Evolutionary conservation across 805 yeast species (phyloP).

Genomic region (Wickerhamomyces rabaulensis): DNA sequence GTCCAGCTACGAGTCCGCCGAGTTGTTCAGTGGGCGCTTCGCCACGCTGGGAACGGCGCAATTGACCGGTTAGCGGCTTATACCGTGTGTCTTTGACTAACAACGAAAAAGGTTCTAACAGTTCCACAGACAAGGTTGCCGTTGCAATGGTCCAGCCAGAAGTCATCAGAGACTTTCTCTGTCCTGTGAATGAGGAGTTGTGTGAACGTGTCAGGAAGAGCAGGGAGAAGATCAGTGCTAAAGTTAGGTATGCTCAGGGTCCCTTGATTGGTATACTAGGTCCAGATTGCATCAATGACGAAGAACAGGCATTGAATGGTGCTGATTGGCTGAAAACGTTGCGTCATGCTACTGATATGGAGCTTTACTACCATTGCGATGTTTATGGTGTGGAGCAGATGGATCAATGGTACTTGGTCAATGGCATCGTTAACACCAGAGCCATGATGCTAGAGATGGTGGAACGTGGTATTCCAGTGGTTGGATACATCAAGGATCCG

Average conservation of each 20-base stretch:
- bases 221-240: neutral
- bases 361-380: neutral
- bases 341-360: neutral
- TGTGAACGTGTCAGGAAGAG: neutral
- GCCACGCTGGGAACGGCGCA: neutral
- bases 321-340: neutral
- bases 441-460: conserved; percentile 36
- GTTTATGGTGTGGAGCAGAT: neutral
- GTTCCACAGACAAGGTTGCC: neutral
- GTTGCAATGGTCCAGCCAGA: conserved; percentile 3
- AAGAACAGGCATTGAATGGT: neutral
- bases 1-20: neutral
- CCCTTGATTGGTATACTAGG: neutral
- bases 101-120: neutral
- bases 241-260: neutral
- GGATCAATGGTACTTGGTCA: conserved; percentile 19
- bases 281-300: neutral
- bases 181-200: neutral
- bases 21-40: neutral
- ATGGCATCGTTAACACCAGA: conserved; percentile 38
- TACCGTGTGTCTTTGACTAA: too few relatives aligned
- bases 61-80: neutral
- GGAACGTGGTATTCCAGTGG: conserved; percentile 35
- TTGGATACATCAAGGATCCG: conserved; percentile 41
- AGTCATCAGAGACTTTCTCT: conserved; percentile 4